These are phyloP conservation scores for Botryotinia narcissicola DNA, from an alignment of 2,329 filamentous ascomycete genomes.

Conservation along the genomic window DNA sequence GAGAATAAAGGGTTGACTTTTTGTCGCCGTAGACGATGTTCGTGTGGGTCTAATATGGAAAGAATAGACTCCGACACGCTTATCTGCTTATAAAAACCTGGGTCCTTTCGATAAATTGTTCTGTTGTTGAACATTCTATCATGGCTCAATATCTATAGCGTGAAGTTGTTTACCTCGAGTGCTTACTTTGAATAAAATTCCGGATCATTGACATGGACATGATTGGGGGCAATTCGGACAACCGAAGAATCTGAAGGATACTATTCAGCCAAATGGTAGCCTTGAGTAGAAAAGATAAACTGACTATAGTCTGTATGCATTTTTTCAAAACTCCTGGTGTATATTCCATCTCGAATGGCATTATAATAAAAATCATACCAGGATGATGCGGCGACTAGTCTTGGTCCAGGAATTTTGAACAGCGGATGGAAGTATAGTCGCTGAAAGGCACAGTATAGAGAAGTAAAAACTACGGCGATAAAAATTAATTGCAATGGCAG, in stretches of 20 bases:
- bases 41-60: background rate
- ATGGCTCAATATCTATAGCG: background rate
- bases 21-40: background rate
- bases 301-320: background rate
- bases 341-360: background rate
- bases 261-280: background rate
- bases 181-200: background rate
- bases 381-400: background rate
- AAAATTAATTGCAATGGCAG: background rate
- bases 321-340: background rate
- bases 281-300: background rate
- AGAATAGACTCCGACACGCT: background rate
- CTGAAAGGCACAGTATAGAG: background rate
- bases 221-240: slow-evolving; percentile 1
- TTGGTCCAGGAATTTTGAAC: background rate
- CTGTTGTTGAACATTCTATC: background rate
- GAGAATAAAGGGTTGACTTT: slow-evolving; percentile 6
- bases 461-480: background rate
- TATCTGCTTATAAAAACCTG: background rate
- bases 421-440: background rate
- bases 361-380: slow-evolving; percentile 12
- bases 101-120: background rate
- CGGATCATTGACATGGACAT: slow-evolving; percentile 7
- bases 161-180: background rate
- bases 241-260: slow-evolving; percentile 1